Conservation (phyloP, 2,329 filamentous ascomycete species). For the Bisporella sp. region DNA sequence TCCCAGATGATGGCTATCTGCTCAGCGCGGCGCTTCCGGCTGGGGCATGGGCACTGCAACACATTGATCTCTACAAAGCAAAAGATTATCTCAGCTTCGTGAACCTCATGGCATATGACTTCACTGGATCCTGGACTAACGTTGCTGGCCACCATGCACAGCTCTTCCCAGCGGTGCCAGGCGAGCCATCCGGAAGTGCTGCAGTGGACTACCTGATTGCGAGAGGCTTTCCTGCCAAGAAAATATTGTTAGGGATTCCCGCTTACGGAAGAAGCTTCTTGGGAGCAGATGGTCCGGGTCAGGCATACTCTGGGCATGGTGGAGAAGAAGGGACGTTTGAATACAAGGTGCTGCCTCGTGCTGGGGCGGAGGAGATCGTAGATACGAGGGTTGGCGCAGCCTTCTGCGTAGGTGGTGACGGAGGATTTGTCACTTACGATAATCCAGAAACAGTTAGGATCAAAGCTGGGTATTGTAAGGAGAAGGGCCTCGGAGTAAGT, state of each 20-base stretch:
- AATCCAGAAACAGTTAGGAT: constrained; percentile 68
- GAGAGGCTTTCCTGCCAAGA: constrained; percentile 60
- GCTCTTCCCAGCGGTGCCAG: constrained; percentile 52
- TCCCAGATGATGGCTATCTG: constrained; percentile 63
- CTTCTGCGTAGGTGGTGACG: constrained; percentile 64
- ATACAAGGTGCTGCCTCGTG: constrained; percentile 61
- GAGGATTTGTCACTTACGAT: constrained; percentile 75
- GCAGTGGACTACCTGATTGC: constrained; percentile 59
- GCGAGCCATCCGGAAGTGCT: constrained; percentile 58
- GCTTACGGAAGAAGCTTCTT: constrained; percentile 71
- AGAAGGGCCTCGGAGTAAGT: constrained; percentile 57
- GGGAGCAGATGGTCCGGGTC: constrained; percentile 55
- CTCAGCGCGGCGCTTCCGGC: constrained; percentile 69
- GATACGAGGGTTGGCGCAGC: constrained; percentile 64
- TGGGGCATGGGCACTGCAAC: constrained; percentile 55
- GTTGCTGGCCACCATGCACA: constrained; percentile 70
- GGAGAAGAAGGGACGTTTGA: constrained; percentile 68
- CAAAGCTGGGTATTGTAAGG: constrained; percentile 68
- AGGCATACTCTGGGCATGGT: constrained; percentile 46
- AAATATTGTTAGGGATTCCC: constrained; percentile 70
- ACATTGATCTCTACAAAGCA: constrained; percentile 59
- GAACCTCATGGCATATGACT: constrained; percentile 78
- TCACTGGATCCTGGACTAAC: constrained; percentile 63
- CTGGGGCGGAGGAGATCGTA: constrained; percentile 55
- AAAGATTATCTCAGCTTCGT: constrained; percentile 64